Conservation (phyloP, 164 flowering plant species). For the Sextonia rubra region DNA sequence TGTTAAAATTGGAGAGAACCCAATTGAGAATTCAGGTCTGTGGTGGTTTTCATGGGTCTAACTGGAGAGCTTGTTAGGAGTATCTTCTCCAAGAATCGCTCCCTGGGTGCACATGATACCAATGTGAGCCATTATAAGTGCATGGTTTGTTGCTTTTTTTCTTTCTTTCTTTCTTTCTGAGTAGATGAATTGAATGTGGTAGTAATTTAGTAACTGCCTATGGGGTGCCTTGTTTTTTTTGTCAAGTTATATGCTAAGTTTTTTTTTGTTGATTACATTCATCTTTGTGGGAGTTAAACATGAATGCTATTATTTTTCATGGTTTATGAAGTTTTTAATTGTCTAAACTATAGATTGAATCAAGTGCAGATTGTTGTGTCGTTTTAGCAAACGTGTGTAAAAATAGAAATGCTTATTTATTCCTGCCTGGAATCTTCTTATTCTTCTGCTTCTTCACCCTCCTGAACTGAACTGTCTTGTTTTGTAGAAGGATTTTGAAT, state of each 20-base stretch:
- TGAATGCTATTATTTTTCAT: too few relatives aligned
- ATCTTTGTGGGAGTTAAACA: too few relatives aligned
- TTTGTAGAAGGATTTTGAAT: neutral
- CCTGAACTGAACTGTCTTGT: neutral
- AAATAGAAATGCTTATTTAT: too few relatives aligned
- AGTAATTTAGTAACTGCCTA: too few relatives aligned
- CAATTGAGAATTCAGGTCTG: conserved; percentile 22
- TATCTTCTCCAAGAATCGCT: conserved; percentile 59
- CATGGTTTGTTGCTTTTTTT: conserved; percentile 5
- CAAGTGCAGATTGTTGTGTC: too few relatives aligned
- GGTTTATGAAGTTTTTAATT: too few relatives aligned
- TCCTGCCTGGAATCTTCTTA: too few relatives aligned
- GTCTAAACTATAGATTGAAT: too few relatives aligned
- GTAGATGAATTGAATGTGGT: too few relatives aligned
- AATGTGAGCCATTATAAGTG: conserved; percentile 26
- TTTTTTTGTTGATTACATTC: neutral
- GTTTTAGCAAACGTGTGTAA: too few relatives aligned
- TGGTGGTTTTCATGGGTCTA: conserved; percentile 47
- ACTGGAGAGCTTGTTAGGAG: conserved; percentile 59
- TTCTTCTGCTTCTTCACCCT: neutral
- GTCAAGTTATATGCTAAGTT: too few relatives aligned
- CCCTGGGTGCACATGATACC: conserved; percentile 30
- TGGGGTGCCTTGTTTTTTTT: neutral
- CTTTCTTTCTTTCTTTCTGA: too few relatives aligned
- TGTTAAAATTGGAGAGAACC: conserved; percentile 4